A percentile compares a stretch with the other conserved stretches of the same genome.
phyloP scores from a whole-genome alignment of 2,329 filamentous ascomycete species.

The Fusarium annulatum region DNA sequence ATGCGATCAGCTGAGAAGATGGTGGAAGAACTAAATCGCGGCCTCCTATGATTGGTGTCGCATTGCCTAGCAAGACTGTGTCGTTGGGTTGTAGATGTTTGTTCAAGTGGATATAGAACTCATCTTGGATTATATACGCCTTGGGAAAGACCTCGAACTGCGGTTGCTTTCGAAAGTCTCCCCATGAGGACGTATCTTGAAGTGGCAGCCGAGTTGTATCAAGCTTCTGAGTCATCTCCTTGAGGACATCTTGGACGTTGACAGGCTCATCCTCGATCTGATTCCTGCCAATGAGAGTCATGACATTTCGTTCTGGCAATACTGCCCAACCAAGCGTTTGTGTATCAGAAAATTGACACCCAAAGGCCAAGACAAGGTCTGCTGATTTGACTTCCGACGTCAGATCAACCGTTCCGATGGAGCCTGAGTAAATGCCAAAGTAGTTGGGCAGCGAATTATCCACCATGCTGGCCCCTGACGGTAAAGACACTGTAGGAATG shows the following conservation, averaged over 20 bases:
- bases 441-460: conserved; percentile 4
- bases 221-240: rapidly evolving
- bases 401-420: neutral
- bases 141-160: neutral
- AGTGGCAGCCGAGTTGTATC: rapidly evolving
- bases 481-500: neutral
- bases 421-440: conserved; percentile 6
- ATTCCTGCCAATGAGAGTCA: neutral
- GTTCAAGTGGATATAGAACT: conserved; percentile 1
- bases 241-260: neutral
- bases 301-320: neutral
- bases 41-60: conserved; percentile 20
- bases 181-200: conserved; percentile 2
- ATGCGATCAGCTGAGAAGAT: conserved; percentile 6
- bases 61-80: conserved; percentile 2
- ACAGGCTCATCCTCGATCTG: neutral
- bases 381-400: neutral
- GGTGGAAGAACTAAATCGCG: neutral
- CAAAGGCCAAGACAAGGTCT: conserved; percentile 20
- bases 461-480: neutral
- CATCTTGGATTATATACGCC: neutral
- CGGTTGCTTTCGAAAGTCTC: neutral
- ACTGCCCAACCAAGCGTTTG: conserved; percentile 24
- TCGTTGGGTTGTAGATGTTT: neutral
- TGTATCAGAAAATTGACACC: conserved; percentile 15